A percentile compares a stretch with the other conserved stretches of the same genome.
Evolutionary conservation across 148 eudicot genomes (phyloP).

Genomic region (Rhododendron molle): DNA sequence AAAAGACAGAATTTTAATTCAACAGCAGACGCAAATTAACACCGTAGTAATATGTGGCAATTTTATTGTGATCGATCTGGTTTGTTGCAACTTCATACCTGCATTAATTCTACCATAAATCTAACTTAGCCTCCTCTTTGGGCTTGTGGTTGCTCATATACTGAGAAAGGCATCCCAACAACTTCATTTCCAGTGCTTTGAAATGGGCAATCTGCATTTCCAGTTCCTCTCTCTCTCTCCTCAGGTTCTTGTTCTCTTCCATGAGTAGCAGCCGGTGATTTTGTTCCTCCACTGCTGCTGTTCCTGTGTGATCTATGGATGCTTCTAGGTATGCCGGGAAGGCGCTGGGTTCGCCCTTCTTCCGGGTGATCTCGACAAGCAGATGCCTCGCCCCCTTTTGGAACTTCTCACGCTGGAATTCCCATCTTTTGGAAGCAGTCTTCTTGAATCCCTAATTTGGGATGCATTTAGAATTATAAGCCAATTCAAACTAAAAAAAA

Average conservation of each 20-base stretch:
- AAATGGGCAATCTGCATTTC: slow-evolving; percentile 33
- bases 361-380: slow-evolving; percentile 28
- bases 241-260: slow-evolving; percentile 31
- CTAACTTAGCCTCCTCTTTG: slow-evolving; percentile 18
- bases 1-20: background rate
- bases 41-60: background rate
- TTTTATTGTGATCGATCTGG: background rate
- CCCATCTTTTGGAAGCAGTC: slow-evolving; percentile 29
- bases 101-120: background rate
- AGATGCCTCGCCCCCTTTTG: slow-evolving; percentile 19
- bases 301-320: background rate
- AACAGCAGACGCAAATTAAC: background rate
- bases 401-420: slow-evolving; percentile 38
- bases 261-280: slow-evolving; percentile 7
- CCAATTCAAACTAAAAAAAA: background rate
- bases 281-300: background rate
- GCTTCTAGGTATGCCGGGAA: slow-evolving; percentile 27
- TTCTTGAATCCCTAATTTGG: slow-evolving; percentile 32
- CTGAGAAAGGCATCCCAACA: slow-evolving; percentile 24
- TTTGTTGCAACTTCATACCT: background rate
- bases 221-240: slow-evolving; percentile 20
- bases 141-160: background rate
- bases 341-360: slow-evolving; percentile 28
- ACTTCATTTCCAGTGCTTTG: slow-evolving; percentile 19
- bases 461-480: background rate